Percentiles rank a stretch among this genome's conserved stretches.
phyloP scores from a whole-genome alignment of 2,329 filamentous ascomycete genomes.

The Fusarium stilboides region DNA sequence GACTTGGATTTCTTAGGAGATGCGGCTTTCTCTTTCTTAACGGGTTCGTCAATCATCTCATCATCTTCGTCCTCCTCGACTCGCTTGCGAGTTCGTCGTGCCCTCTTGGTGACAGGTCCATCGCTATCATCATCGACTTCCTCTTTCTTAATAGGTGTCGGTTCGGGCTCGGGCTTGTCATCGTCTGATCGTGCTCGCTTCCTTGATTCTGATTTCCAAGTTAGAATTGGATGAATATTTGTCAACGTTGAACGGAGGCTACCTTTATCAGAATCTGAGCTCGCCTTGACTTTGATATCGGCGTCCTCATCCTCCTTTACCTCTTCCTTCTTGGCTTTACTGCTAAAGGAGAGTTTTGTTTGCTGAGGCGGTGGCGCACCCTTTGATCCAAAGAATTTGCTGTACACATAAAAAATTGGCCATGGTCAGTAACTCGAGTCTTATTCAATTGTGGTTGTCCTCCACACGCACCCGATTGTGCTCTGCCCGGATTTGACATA shows the following conservation, averaged over 20 bases:
- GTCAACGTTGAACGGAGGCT: background rate
- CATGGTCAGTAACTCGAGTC: constrained; percentile 19
- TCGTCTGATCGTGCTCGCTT: constrained; percentile 59
- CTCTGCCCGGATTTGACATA: constrained; percentile 84
- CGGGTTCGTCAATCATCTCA: constrained; percentile 56
- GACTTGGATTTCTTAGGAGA: constrained; percentile 41
- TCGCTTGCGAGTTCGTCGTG: constrained; percentile 63
- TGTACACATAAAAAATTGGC: constrained; percentile 56
- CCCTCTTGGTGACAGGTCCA: constrained; percentile 73
- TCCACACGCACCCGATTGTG: constrained; percentile 76
- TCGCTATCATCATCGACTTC: constrained; percentile 69
- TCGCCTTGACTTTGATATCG: constrained; percentile 55
- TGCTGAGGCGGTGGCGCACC: constrained; percentile 75
- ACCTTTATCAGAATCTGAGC: constrained; percentile 59
- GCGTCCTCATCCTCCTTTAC: constrained; percentile 52
- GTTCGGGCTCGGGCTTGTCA: constrained; percentile 37
- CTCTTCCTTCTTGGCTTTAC: constrained; percentile 62
- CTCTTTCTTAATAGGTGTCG: constrained; percentile 49
- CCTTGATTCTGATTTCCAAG: constrained; percentile 57
- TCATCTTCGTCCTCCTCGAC: constrained; percentile 69
- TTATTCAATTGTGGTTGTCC: constrained; percentile 11
- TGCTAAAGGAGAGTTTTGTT: constrained; percentile 83
- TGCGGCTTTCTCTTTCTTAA: constrained; percentile 37
- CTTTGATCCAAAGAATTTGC: constrained; percentile 86
- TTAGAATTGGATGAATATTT: constrained; percentile 1